Base-by-base conservation (phyloP, 1,139 yeast species). In the Suhomyces yuchorum region DNA sequence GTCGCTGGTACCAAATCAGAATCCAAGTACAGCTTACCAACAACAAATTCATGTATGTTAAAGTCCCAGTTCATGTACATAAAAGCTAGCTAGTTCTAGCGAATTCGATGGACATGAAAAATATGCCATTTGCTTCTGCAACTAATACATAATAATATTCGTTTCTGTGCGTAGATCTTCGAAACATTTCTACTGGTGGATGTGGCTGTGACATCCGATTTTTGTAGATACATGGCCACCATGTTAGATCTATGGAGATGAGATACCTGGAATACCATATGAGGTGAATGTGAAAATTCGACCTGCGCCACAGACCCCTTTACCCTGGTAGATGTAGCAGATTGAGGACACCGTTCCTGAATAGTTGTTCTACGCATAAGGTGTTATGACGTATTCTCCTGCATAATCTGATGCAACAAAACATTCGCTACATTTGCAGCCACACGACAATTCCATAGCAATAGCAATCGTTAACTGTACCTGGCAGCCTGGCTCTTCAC, bases 1-100 rank as follows among this genome's bases (percentile, higher is more conserved):
- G 57, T 17, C 52, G 68, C 2, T 56, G 58, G 51, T 65, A 65
- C 52, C 62, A 59, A 40, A 36, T 62, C 9, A 50, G 53, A 37
- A 48, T 65, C 8, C 52, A 51, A 26, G 42, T 62, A 8, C 49
- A 46, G 28, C 49, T 62, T 43, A 51, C 53, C 39, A 60, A 59
- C 42, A 58, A 58, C 33, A 65, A 63, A 12, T 51, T 44, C 22
- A 48, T 60, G 11, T 49, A 53, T 12, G 43, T 59, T 22, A 62
- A 61, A 44, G 52, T 61, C 3, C 63, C 64, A 7, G 52, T 62
- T n/a, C 51, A 30, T 23, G 37, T 44, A 14, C 33, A 23, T 18
- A 40, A 44, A 22, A 23, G 26, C 20, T 39, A 39, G 42, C 18
- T 11, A 22, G 18, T 12, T 9, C 14, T 11, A 14, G 7, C 14